A percentile compares a stretch with the other conserved stretches of the same genome.
Evolutionary conservation across 179 eudicot genomes (phyloP).

Genomic region (Patellifolia procumbens): DNA sequence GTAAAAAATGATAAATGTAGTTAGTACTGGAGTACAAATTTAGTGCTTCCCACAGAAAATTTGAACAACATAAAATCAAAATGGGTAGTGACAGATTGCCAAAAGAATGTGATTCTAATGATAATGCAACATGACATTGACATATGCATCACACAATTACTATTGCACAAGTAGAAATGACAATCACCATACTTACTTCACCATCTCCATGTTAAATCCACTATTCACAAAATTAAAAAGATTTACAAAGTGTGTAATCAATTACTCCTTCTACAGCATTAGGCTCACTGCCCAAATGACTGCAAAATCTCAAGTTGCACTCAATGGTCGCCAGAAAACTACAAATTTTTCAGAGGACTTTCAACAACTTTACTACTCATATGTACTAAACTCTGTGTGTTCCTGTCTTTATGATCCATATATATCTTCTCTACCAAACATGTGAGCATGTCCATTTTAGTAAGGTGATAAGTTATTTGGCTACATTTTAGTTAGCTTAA

Average conservation of each 20-base stretch:
- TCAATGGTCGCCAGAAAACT: not conserved
- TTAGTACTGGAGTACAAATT: not conserved
- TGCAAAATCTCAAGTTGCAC: not conserved
- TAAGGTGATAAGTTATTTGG: too few relatives aligned
- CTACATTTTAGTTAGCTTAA: too few relatives aligned
- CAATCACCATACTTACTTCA: not conserved
- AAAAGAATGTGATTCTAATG: conserved; percentile 31
- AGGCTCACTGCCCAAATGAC: conserved; percentile 11
- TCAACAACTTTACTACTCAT: too few relatives aligned
- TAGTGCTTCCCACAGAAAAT: conserved; percentile 3
- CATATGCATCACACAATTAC: conserved; percentile 1
- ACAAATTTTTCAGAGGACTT: too few relatives aligned
- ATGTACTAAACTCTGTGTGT: not conserved
- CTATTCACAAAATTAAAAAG: too few relatives aligned
- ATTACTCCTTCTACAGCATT: not conserved
- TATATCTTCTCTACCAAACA: too few relatives aligned
- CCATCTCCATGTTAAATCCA: not conserved
- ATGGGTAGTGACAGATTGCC: not conserved
- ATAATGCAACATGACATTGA: conserved; percentile 8
- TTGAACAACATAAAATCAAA: not conserved
- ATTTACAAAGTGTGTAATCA: not conserved
- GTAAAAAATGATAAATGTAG: too few relatives aligned
- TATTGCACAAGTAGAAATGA: not conserved
- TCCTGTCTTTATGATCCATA: not conserved
- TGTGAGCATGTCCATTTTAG: too few relatives aligned